phyloP scores from a whole-genome alignment of 1,284 basidiomycete genomes.

The Chalciporus sp. region DNA sequence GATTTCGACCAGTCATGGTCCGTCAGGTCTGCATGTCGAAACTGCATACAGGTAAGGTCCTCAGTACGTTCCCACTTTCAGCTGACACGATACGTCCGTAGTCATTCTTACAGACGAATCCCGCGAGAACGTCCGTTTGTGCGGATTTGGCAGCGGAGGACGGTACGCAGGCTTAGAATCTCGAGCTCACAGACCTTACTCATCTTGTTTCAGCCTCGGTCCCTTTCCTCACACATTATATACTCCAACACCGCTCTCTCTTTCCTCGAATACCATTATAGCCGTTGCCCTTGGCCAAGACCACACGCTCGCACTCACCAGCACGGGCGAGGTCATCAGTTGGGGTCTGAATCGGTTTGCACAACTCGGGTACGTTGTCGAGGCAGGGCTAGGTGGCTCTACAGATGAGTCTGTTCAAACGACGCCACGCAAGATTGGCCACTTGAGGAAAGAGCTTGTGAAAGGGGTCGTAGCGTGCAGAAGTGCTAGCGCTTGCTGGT shows the following conservation, averaged over 20 bases:
- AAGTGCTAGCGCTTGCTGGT: slow-evolving; percentile 91
- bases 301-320: slow-evolving; percentile 88
- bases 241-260: slow-evolving; percentile 58
- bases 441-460: slow-evolving; percentile 81
- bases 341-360: slow-evolving; percentile 91
- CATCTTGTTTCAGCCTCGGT: slow-evolving; percentile 58
- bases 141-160: slow-evolving; percentile 86
- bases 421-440: slow-evolving; percentile 77
- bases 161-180: slow-evolving; percentile 45
- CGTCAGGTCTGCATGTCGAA: slow-evolving; percentile 78
- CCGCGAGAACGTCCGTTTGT: slow-evolving; percentile 76
- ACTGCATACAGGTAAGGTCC: slow-evolving; percentile 65
- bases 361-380: slow-evolving; percentile 89
- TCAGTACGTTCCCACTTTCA: neutral
- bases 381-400: slow-evolving; percentile 43
- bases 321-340: slow-evolving; percentile 80
- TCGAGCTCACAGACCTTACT: slow-evolving; percentile 4
- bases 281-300: slow-evolving; percentile 89
- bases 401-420: slow-evolving; percentile 70
- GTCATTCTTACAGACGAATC: slow-evolving; percentile 77
- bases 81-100: slow-evolving; percentile 17
- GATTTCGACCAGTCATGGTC: slow-evolving; percentile 64
- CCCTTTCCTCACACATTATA: slow-evolving; percentile 82
- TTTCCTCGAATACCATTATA: slow-evolving; percentile 52
- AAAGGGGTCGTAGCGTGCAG: slow-evolving; percentile 87